Base-by-base conservation (phyloP, 2,329 filamentous ascomycete species). In the Aspergillus phoenicis region DNA sequence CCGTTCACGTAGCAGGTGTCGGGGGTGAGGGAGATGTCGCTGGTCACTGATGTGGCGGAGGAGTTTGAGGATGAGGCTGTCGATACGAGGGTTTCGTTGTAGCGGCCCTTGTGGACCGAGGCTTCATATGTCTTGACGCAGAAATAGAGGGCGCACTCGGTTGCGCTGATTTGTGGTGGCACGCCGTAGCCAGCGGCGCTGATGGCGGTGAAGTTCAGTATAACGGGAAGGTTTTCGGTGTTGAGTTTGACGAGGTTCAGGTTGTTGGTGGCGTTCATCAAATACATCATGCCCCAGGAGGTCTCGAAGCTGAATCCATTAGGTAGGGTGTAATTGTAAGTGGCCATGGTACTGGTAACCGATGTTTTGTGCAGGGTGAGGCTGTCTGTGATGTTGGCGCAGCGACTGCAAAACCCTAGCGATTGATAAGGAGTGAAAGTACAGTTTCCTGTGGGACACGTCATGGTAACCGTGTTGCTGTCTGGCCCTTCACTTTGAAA, bases 361-460 rank as follows among this genome's bases (percentile, higher is more conserved):
- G 45, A 5, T 15, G 58, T 22, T 5, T 43, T 52, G 8, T 36
- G 52, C 15, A 58, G 26, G 4, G 57, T 53, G 8, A 68, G 64
- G 1, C 51, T 52, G 26, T 64, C 55, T 0, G 68, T 70, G 33
- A 69, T 65, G 43, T 70, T 66, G 62, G 62, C 57, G 30, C 67
- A 69, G 8, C 59, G 59, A 22, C 63, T 66, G 61, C 73, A 76
- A 20, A 75, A 63, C 0, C 68, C 72, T 6, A 77, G 67, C 0
- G 73, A 73, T 51, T 71, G 68, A 52, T 72, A 76, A 3, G 60
- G 49, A 4, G 65, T 53, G 45, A 68, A 76, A 1, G 70, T 75
- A 47, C 73, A 76, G 57, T 74, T 75, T 15, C 73, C 73, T 3
- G 70, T 73, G 38, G 74, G 62, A 53, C 74, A 76, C 36, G 63